Percentiles rank a stretch among this genome's conserved stretches.
phyloP scores from a whole-genome alignment of 306 rosid species.

The Spatholobus suberectus region DNA sequence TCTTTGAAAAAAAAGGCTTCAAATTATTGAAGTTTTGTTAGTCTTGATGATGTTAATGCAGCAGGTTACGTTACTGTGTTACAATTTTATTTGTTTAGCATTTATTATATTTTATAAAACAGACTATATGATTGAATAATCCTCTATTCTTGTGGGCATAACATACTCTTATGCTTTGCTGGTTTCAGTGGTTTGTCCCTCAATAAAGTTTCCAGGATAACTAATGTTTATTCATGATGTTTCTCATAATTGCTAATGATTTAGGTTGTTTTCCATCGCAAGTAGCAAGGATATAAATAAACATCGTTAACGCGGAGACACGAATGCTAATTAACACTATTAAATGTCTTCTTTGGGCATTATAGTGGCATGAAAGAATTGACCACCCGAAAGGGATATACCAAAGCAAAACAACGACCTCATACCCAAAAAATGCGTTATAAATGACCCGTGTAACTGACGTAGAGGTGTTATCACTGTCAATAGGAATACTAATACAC shows the following conservation, averaged over 20 bases:
- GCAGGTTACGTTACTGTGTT: not conserved
- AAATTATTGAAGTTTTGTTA: not conserved
- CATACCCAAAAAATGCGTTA: not conserved
- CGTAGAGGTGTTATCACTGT: conserved; percentile 19
- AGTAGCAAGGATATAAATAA: not conserved
- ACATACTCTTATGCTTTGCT: not conserved
- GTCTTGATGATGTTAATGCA: not conserved
- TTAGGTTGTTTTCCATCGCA: conserved; percentile 20
- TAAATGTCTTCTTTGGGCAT: not conserved
- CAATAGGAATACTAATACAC: not conserved
- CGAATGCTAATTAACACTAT: conserved; percentile 26
- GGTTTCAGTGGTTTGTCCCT: not conserved
- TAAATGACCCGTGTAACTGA: not conserved
- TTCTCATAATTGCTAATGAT: conserved; percentile 46
- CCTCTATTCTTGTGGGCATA: not conserved
- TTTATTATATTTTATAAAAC: not conserved
- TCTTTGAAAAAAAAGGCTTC: not conserved
- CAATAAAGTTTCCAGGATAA: conserved; percentile 21
- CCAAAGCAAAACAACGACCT: conserved; percentile 22
- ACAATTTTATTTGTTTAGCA: not conserved
- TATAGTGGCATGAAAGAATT: conserved; percentile 4
- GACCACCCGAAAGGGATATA: conserved; percentile 17
- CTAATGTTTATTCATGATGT: conserved; percentile 34
- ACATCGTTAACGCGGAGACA: conserved; percentile 29
- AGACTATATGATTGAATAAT: not conserved